Conservation (phyloP, 2,329 filamentous ascomycete species). For the Pseudocercospora vitis region DNA sequence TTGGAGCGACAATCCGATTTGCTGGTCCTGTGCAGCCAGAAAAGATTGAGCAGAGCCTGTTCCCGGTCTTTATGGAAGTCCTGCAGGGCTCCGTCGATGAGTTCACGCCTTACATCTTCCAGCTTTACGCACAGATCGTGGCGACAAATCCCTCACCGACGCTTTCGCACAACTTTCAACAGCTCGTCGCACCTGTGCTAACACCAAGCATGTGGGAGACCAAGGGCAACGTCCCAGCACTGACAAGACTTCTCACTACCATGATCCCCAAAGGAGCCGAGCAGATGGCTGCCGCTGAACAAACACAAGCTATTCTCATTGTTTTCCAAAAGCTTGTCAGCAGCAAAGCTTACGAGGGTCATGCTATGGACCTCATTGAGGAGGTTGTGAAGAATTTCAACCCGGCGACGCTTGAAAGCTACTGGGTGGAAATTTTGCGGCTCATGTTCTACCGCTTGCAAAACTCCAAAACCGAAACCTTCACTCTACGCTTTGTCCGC, state of each 20-base stretch:
- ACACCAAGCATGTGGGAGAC: slow-evolving; percentile 85
- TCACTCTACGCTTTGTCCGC: slow-evolving; percentile 82
- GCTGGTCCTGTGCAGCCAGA: slow-evolving; percentile 67
- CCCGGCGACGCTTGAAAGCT: slow-evolving; percentile 70
- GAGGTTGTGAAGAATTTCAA: slow-evolving; percentile 72
- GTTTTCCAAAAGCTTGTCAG: slow-evolving; percentile 90
- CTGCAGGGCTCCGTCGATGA: slow-evolving; percentile 83
- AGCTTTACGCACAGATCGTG: slow-evolving; percentile 85
- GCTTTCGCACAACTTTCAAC: slow-evolving; percentile 77
- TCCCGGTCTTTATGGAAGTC: slow-evolving; percentile 77
- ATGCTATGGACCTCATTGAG: slow-evolving; percentile 89
- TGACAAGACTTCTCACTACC: slow-evolving; percentile 78
- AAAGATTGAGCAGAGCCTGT: slow-evolving; percentile 77
- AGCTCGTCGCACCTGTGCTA: slow-evolving; percentile 74
- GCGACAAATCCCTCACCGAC: slow-evolving; percentile 79
- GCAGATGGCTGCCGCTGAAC: slow-evolving; percentile 73
- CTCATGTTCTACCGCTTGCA: slow-evolving; percentile 73
- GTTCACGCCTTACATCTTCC: slow-evolving; percentile 95
- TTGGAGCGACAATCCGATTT: slow-evolving; percentile 83
- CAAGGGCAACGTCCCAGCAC: slow-evolving; percentile 86
- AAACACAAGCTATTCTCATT: slow-evolving; percentile 83
- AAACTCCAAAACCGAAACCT: slow-evolving; percentile 76
- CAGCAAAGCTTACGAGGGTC: slow-evolving; percentile 78
- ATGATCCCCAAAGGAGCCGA: slow-evolving; percentile 76
- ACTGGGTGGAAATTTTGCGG: slow-evolving; percentile 76